Conservation (phyloP, 2,329 filamentous ascomycete species). For the Trichophyton simii region DNA sequence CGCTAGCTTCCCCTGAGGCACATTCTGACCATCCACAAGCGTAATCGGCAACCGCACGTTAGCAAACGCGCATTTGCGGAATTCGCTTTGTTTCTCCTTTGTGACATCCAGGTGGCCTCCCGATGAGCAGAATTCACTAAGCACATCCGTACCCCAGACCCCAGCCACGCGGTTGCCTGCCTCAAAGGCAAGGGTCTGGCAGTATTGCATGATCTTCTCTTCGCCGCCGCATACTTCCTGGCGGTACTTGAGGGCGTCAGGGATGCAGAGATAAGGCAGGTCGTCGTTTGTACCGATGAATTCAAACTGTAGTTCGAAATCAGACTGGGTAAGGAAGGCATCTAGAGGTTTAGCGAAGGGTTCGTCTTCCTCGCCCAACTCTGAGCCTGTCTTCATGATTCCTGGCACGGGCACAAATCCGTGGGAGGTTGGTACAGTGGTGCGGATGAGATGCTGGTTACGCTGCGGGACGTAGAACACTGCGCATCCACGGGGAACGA, state of each 20-base stretch:
- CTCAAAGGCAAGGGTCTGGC: conserved; percentile 47
- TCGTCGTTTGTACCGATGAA: conserved; percentile 66
- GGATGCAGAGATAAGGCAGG: conserved; percentile 57
- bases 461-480: conserved; percentile 64
- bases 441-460: conserved; percentile 63
- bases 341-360: conserved; percentile 3
- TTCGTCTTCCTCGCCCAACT: conserved; percentile 1
- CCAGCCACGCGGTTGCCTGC: conserved; percentile 51
- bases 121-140: conserved; percentile 42
- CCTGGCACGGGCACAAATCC: conserved; percentile 48
- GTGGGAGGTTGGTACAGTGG: conserved; percentile 67
- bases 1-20: background rate
- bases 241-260: conserved; percentile 60
- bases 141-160: conserved; percentile 54
- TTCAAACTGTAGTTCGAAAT: conserved; percentile 60
- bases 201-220: conserved; percentile 52
- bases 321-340: conserved; percentile 32
- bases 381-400: conserved; percentile 10
- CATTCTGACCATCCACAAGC: conserved; percentile 14
- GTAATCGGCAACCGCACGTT: conserved; percentile 62
- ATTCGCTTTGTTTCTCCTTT: conserved; percentile 8
- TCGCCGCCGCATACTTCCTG: conserved; percentile 60
- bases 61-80: conserved; percentile 56
- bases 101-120: conserved; percentile 3
- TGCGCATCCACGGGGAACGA: conserved; percentile 65